Evolutionary conservation across 352 stramenopile species (phyloP).

Genomic region (Blastocystis sp.): DNA sequence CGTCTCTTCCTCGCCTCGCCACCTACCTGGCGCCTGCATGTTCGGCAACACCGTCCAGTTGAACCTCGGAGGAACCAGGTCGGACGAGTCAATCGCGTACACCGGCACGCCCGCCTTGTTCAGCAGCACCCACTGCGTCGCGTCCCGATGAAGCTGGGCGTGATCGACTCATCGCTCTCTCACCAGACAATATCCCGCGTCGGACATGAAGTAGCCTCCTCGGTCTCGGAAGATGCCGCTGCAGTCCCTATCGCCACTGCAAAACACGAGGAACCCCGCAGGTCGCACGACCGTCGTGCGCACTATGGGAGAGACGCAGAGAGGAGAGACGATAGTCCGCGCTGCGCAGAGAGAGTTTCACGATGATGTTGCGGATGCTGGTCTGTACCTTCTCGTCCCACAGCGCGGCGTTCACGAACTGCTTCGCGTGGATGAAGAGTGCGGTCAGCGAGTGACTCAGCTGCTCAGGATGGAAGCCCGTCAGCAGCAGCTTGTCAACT

Average conservation of each 20-base stretch:
- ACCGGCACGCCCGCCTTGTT: not conserved
- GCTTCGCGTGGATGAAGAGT: not conserved
- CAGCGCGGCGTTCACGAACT: not conserved
- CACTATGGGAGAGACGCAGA: not conserved
- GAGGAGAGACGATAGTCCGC: not conserved
- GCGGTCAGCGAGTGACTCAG: not conserved
- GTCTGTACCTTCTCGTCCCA: not conserved
- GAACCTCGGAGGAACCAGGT: conserved; percentile 7
- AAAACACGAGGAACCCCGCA: not conserved
- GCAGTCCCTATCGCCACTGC: not conserved
- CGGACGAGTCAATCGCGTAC: not conserved
- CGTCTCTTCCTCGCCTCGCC: not conserved
- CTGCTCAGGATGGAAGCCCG: conserved; percentile 2
- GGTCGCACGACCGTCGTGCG: not conserved
- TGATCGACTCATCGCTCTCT: too few relatives aligned
- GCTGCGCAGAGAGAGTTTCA: not conserved
- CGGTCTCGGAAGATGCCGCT: not conserved
- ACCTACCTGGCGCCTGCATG: not conserved
- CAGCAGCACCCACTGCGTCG: not conserved
- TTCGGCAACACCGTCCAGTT: not conserved
- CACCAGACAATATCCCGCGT: too few relatives aligned
- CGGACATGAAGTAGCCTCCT: not conserved
- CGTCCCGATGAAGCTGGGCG: not conserved
- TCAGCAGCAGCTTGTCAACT: not conserved
- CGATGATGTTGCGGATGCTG: not conserved